Conservation (phyloP, 148 eudicot genomes). For the Rhododendron henanense region DNA sequence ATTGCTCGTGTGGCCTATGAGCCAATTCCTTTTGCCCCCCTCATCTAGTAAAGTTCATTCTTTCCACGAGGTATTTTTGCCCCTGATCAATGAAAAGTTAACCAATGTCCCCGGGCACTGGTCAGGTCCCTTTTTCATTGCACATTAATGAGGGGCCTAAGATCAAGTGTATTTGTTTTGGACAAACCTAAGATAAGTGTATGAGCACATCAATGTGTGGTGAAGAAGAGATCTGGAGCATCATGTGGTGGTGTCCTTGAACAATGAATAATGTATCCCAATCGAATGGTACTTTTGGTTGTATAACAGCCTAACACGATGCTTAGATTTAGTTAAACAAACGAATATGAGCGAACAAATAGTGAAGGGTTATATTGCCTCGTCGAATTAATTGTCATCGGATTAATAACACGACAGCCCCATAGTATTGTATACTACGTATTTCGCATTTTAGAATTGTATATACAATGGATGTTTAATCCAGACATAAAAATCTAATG, state of each 20-base stretch:
- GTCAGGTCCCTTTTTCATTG: not conserved
- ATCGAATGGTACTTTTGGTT: not conserved
- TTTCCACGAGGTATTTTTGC: not conserved
- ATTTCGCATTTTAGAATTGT: too few species aligned
- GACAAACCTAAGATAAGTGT: not conserved
- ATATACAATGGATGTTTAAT: too few species aligned
- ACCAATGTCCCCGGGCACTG: too few species aligned
- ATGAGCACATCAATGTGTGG: not conserved
- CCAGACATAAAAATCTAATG: too few species aligned
- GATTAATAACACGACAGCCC: too few species aligned
- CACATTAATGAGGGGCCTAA: not conserved
- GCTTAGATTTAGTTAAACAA: not conserved
- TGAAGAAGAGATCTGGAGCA: not conserved
- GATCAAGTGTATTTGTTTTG: not conserved
- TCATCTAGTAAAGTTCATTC: not conserved
- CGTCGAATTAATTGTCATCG: too few species aligned
- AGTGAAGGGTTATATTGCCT: too few species aligned
- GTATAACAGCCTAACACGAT: not conserved
- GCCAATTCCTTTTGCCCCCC: constrained; percentile 6
- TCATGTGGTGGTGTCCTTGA: not conserved
- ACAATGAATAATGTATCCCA: not conserved
- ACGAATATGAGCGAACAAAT: not conserved
- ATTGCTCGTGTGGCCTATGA: not conserved
- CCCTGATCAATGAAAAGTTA: not conserved
- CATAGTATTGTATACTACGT: too few species aligned